Evolutionary conservation across 2,329 filamentous ascomycete genomes (phyloP), one percentile per base, ranked within the genome.

Genomic region (Hypoxylon sp.): DNA sequence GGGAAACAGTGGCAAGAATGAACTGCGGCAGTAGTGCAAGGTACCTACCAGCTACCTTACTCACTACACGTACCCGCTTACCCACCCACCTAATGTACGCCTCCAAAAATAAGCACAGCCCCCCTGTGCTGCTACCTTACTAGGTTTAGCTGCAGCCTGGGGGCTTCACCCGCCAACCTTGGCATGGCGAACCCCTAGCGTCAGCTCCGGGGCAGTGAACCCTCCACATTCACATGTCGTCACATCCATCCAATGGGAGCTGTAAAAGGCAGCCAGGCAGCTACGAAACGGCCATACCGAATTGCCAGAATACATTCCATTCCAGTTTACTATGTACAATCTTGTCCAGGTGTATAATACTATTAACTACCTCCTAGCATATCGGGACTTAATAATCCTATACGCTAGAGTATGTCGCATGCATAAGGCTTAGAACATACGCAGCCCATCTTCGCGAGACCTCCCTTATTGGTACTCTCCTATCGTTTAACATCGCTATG

Each of bases 101-200:
- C 34, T 50, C 66, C 58, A 62, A 69, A 70, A 69, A 67, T 69
- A 69, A 69, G 66, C 63, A 70, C 46, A 65, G 66, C 39, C 21
- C 32, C 41, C 34, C 51, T 41, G 19, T 48, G n/a, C 50, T 59
- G 45, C 51, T 53, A 47, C 62, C 62, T 45, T 57, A 32, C 45
- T 21, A 8, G 48, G 63, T 30, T 56, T 60, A 61, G 62, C 32
- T 37, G 43, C 14, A 52, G n/a, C n/a, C n/a, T n/a, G n/a, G n/a
- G n/a, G 11, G 51, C 47, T 34, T 34, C 19, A 47, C 30, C 53
- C 57, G 39, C 57, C 55, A 58, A 41, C 16, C n/a, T 41, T 41
- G n/a, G 37, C 7, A 57, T 58, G 48, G 61, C 37, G 45, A 62
- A 62, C 51, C 55, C 11, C 12, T 34, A 61, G 25, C 57, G 57